A percentile compares a stretch with the other conserved stretches of the same genome.
phyloP scores from a whole-genome alignment of 1,139 yeast genomes.

The Candida pseudocylindracea region DNA sequence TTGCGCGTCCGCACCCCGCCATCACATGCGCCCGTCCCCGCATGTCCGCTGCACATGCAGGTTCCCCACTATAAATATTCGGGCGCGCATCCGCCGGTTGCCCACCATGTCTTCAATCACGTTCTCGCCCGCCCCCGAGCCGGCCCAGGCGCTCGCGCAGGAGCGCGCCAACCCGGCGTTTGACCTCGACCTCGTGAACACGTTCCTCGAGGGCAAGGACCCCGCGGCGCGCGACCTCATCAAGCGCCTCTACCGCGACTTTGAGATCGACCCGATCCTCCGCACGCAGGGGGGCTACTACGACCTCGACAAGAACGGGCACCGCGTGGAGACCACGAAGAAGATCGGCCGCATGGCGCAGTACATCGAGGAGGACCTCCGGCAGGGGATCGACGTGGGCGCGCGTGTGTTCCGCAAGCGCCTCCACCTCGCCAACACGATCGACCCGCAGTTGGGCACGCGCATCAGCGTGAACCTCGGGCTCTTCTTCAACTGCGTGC shows the following conservation, averaged over 20 bases:
- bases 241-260: slow-evolving; percentile 19
- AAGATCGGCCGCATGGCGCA: slow-evolving; percentile 16
- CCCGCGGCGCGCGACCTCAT: slow-evolving; percentile 17
- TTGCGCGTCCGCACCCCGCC: too few relatives aligned
- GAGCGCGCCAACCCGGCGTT: slow-evolving; percentile 26
- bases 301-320: slow-evolving; percentile 24
- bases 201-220: slow-evolving; percentile 27
- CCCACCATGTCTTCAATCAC: too few relatives aligned
- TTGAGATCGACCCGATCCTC: slow-evolving; percentile 31
- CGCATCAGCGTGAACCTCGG: slow-evolving; percentile 44
- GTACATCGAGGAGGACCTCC: slow-evolving; percentile 23
- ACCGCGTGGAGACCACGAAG: slow-evolving; percentile 27
- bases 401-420: slow-evolving; percentile 10
- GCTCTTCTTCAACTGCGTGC: slow-evolving; percentile 42
- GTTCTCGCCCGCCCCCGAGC: slow-evolving; percentile 4
- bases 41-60: too few relatives aligned
- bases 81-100: too few relatives aligned
- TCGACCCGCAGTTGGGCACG: slow-evolving; percentile 34
- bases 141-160: slow-evolving; percentile 11
- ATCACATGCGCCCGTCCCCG: too few relatives aligned
- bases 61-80: too few relatives aligned
- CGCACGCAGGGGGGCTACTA: slow-evolving; percentile 26
- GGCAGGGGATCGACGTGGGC: slow-evolving; percentile 6
- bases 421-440: slow-evolving; percentile 25
- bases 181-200: slow-evolving; percentile 12